phyloP scores from a whole-genome alignment of 345 rosid genomes.

The Eucalyptus marginata region DNA sequence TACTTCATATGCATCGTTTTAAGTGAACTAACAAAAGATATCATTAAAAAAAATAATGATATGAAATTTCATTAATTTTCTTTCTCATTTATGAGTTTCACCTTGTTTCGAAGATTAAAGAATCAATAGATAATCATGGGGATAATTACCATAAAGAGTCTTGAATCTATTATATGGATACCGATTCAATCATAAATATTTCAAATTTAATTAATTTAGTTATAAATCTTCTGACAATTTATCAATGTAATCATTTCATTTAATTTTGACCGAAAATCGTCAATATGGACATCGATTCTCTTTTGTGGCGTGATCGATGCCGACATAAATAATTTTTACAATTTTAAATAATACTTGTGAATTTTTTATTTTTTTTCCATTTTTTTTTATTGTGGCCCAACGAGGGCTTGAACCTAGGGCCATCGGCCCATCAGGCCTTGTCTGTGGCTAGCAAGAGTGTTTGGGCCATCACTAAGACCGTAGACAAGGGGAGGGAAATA shows the following conservation, averaged over 20 bases:
- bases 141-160: not conserved
- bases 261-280: fast-evolving
- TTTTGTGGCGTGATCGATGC: fast-evolving
- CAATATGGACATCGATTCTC: no score
- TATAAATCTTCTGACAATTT: no score
- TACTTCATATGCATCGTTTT: not conserved
- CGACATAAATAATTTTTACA: not conserved
- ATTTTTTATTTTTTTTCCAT: no score
- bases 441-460: no score
- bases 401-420: not conserved
- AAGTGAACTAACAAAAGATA: not conserved
- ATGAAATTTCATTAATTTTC: not conserved
- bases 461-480: fast-evolving
- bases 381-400: not conserved
- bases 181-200: not conserved
- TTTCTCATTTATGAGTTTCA: not conserved
- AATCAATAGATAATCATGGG: not conserved
- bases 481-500: not conserved
- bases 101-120: not conserved
- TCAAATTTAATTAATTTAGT: no score
- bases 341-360: no score
- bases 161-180: not conserved
- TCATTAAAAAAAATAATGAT: not conserved
- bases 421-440: no score
- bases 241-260: not conserved